A percentile compares a stretch with the other conserved stretches of the same genome.
Conservation (phyloP, 345 rosid species). For the Moricandia arvensis region DNA sequence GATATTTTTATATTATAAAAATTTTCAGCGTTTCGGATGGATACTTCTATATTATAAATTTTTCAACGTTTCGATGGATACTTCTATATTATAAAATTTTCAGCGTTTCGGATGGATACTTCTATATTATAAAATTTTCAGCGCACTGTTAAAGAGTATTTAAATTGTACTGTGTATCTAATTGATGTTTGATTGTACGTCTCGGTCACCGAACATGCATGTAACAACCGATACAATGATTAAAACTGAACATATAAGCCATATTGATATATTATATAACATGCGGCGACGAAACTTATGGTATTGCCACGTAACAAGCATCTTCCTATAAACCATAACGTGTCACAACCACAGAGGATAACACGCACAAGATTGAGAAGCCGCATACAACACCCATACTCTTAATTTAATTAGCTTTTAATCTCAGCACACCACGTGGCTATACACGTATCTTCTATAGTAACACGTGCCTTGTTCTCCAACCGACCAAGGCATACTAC, state of each 20-base stretch:
- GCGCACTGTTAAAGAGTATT: too few species aligned
- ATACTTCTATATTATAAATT: too few species aligned
- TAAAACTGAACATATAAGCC: not conserved
- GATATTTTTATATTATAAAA: too few species aligned
- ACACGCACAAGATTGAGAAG: slow-evolving; percentile 26
- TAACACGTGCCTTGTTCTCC: slow-evolving; percentile 27
- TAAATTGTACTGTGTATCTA: too few species aligned
- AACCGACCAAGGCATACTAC: slow-evolving; percentile 38
- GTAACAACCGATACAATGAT: slow-evolving; percentile 17
- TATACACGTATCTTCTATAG: slow-evolving; percentile 17
- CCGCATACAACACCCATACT: slow-evolving; percentile 16
- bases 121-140: too few species aligned
- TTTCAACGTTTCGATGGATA: too few species aligned
- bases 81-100: too few species aligned
- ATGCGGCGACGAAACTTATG: slow-evolving; percentile 18
- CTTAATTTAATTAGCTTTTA: slow-evolving; percentile 1
- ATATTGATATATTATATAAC: not conserved
- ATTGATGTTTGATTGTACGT: too few species aligned
- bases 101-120: too few species aligned
- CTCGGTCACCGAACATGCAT: too few species aligned
- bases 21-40: too few species aligned
- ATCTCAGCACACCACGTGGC: slow-evolving; percentile 27
- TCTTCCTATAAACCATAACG: slow-evolving; percentile 15
- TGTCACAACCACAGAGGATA: slow-evolving; percentile 28
- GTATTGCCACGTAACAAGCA: slow-evolving; percentile 27